Base-by-base conservation (phyloP, 2,329 filamentous ascomycete species). In the Claviceps sp. region DNA sequence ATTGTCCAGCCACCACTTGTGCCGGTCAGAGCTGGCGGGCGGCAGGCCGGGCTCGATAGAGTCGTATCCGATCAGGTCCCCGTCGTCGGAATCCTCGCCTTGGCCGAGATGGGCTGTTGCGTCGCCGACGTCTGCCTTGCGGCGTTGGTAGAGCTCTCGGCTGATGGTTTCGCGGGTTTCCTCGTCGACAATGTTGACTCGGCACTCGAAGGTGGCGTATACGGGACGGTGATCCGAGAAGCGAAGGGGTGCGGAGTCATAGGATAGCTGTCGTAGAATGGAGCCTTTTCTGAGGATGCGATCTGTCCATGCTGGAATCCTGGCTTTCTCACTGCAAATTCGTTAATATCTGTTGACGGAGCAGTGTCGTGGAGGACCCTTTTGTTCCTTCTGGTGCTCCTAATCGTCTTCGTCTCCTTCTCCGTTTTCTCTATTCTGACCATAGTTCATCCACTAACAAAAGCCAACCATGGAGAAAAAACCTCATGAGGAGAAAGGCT, bases 181-280 rank as follows among this genome's bases (percentile, higher is more conserved):
- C 63, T 95, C 87, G 58, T 98, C 79, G 11, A 97, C 72, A 45
- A 93, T 82, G 57, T 75, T 90, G 50, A 97, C 85, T 1, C 76
- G 80, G 66, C 90, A 94, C 58, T 88, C 79, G 63, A 98, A 98
- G 0, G 82, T 81, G 13, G 88, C 90, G 67, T 88, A 96, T 0
- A 98, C 91, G 2, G 93, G 93, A n/a, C 90, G 80, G 66, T 98
- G 93, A 63, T 98, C 93, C 0, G 93, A 98, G 65, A 97, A 95
- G 13, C 78, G 80, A 38, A 98, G 73, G 34, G 88, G 83, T 3
- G 90, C 89, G 50, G 80, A 84, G 61, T 87, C 80, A 67, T 98
- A 98, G 37, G 86, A 78, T 11, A 86, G 73, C 64, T 97, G 93
- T 43, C 83, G 82, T 38, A 98, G 76, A 59, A 88, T 90, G 54